Percentiles rank a stretch among this genome's conserved stretches.
phyloP scores from a whole-genome alignment of 78 protist species.

The Chrysochromulina tobinii region DNA sequence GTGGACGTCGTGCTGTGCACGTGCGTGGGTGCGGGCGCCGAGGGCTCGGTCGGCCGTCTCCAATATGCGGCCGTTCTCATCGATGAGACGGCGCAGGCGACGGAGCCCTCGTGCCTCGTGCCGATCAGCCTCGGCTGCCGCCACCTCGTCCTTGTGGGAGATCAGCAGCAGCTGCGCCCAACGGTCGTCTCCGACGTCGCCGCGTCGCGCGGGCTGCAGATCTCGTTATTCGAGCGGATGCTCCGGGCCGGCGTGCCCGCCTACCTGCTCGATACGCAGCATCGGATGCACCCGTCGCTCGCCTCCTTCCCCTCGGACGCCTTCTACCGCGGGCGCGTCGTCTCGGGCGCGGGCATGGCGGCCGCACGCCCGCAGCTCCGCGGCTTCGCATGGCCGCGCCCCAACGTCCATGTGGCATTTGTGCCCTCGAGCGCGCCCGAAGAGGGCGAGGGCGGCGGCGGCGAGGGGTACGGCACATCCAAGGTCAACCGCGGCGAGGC shows the following conservation, averaged over 20 bases:
- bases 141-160: background rate
- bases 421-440: background rate
- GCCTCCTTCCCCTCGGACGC: background rate
- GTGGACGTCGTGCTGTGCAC: background rate
- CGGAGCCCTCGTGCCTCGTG: conserved; percentile 20
- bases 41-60: background rate
- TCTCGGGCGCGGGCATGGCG: background rate
- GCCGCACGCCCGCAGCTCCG: background rate
- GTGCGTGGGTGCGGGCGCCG: background rate
- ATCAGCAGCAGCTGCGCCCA: background rate
- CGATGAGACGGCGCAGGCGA: conserved; percentile 14
- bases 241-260: background rate
- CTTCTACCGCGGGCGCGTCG: background rate
- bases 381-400: background rate
- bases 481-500: conserved; percentile 13
- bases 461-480: background rate
- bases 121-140: background rate
- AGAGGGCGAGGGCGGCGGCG: background rate
- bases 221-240: background rate
- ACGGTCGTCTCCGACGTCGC: background rate
- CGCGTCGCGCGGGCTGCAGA: background rate
- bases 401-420: background rate
- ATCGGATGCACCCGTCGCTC: background rate
- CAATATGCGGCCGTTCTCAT: background rate
- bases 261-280: background rate